Base-by-base conservation (phyloP, 2,329 filamentous ascomycete genomes). In the Aurifilum marmelostoma region DNA sequence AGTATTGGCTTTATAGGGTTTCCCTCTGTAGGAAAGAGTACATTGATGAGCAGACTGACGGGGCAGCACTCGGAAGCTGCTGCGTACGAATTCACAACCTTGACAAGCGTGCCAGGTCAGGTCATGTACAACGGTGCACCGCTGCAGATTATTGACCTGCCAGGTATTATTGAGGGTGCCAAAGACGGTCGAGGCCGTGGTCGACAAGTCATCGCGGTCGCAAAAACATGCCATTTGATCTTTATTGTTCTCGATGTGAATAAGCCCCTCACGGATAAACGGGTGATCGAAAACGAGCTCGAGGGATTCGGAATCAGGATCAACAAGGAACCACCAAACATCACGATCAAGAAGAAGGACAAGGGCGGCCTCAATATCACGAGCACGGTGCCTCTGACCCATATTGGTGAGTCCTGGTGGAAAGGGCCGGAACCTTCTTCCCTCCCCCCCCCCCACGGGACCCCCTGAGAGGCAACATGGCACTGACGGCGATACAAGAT, bases 291-390 rank as follows among this genome's bases (percentile, higher is more conserved):
- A 82, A 87, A 89, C 65, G 96, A 99, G 83, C 82, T 99, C 78
- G 96, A 99, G 80, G 96, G 96, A 9, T 99, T 99, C 76, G 96
- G 96, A 43, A 97, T 99, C 78, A 89, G 96, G 68, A 95, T 98
- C 84, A 99, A 99, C 85, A 99, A 98, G 84, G 83, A 89, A 75
- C 96, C 96, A 34, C 96, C 96, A 54, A 99, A 99, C 79, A 99
- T 99, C 76, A 92, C 96, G n/a, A 97, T 97, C 85, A 97, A 91
- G 83, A 99, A 99, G 86, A 99, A 99, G 85, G 96, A 99, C 82
- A 98, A 98, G 83, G 96, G 96, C 74, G 96, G 96, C 47, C 89
- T 99, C 77, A 94, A 92, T 77, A 96, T 99, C 77, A 97, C 94
- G n/a, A 96, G 89, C 81, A 99, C 96, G 2, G 91, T 96, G 59